A percentile compares a stretch with the other conserved stretches of the same genome.
phyloP scores from a whole-genome alignment of 1,284 basidiomycete genomes.

The Schizopora paradoxa region DNA sequence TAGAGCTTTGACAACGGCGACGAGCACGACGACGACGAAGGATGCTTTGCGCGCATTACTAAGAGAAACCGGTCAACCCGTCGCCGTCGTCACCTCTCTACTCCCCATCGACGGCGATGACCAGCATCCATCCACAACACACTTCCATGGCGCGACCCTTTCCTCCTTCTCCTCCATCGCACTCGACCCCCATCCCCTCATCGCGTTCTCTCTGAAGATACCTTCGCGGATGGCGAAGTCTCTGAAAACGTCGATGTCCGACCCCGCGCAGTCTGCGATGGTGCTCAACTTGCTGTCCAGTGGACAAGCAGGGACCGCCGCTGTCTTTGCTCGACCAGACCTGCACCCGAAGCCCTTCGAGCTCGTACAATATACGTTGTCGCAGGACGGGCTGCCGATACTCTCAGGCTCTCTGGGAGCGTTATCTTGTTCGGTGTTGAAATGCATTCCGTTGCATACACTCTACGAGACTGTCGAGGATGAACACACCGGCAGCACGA shows the following conservation, averaged over 20 bases:
- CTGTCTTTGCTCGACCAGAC: conserved; percentile 60
- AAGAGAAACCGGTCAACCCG: conserved; percentile 54
- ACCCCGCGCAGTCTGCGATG: conserved; percentile 33
- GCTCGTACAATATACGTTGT: conserved; percentile 36
- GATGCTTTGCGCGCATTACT: conserved; percentile 37
- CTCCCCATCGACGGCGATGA: conserved; percentile 26
- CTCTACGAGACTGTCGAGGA: conserved; percentile 6
- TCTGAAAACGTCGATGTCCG: conserved; percentile 35
- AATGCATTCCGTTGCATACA: conserved; percentile 22
- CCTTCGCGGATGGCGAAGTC: conserved; percentile 80
- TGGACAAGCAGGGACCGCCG: conserved; percentile 48
- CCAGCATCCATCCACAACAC: conserved; percentile 15
- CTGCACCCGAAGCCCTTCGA: conserved; percentile 53
- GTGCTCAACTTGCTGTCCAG: conserved; percentile 67
- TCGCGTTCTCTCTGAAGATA: conserved; percentile 84
- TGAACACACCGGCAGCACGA: background rate
- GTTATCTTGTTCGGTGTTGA: conserved; percentile 47
- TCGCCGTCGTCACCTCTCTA: conserved; percentile 53
- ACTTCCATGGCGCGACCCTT: conserved; percentile 81
- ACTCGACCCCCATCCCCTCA: conserved; percentile 79
- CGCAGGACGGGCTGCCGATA: conserved; percentile 51
- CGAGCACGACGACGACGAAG: conserved; percentile 6
- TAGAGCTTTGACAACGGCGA: background rate
- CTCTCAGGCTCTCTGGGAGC: conserved; percentile 53
- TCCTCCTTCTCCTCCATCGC: conserved; percentile 92